Evolutionary conservation across 2,329 filamentous ascomycete genomes (phyloP).

Genomic region (Fusarium compactum): DNA sequence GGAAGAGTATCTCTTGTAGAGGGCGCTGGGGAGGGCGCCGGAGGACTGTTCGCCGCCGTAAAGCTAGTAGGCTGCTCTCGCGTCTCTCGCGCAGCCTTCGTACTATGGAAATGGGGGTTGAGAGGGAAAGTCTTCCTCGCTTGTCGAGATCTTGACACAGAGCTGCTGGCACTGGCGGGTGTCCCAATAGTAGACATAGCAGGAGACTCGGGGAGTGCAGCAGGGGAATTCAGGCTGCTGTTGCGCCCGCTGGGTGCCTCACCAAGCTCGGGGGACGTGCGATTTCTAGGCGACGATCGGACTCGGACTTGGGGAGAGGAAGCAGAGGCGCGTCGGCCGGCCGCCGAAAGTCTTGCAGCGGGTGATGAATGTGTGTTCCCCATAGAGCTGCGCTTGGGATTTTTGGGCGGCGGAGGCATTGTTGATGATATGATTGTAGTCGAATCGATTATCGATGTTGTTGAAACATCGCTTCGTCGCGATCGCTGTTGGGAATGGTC

Average conservation of each 20-base stretch:
- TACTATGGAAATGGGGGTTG: not conserved
- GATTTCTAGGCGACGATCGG: conserved; percentile 11
- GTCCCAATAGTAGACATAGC: not conserved
- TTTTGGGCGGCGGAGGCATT: conserved; percentile 14
- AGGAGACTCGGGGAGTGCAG: not conserved
- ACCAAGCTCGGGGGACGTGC: not conserved
- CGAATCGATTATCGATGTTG: conserved; percentile 13
- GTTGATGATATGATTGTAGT: conserved; percentile 10
- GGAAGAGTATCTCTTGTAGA: not conserved
- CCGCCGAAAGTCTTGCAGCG: not conserved
- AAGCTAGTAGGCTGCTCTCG: not conserved
- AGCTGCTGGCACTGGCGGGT: not conserved
- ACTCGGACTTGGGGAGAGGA: not conserved
- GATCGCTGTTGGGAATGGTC: conserved; percentile 18
- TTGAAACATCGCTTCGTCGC: conserved; percentile 30
- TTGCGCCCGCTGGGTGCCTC: not conserved
- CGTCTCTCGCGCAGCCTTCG: not conserved
- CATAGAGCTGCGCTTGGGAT: not conserved
- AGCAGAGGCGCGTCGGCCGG: not conserved
- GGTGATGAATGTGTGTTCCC: conserved; percentile 4
- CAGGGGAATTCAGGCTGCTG: not conserved
- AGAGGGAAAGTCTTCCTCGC: not conserved
- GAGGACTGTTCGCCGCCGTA: not conserved
- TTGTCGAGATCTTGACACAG: not conserved
- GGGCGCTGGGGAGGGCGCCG: not conserved